Base-by-base conservation (phyloP, 768 basidiomycete species). In the Ramaria sp. region DNA sequence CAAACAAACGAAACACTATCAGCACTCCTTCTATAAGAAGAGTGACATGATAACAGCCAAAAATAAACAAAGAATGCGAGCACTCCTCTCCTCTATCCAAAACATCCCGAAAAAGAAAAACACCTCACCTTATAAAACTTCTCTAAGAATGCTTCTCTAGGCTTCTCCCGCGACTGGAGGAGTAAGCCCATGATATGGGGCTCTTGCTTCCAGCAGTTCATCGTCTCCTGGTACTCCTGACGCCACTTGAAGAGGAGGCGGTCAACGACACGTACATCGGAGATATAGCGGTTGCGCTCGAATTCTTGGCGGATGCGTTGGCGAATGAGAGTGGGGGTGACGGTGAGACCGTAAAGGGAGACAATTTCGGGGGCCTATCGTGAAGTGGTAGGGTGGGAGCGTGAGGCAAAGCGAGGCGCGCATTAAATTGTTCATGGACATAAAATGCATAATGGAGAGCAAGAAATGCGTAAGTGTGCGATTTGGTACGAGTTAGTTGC, bases 171-270 rank as follows among this genome's bases (percentile, higher is more conserved):
- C 7, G 73, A 70, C 57, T 76, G 66, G 56, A 89, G 67, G 48
- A 90, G 65, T 32, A 87, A 77, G 2, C 87, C 88, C 67, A 82
- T 68, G 28, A 92, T 71, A 63, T 92, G 88, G 57, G 89, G 85
- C 41, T 74, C 77, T 72, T 88, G 86, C 64, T 93, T 93, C 93
- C 93, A 97, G 62, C 78, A 79, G 65, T 97, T 97, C 75, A 96
- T 74, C 50, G 85, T 85, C 75, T 97, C 95, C 74, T 98, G 95
- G 64, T 82, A 89, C 61, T 97, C 92, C 70, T 82, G 85, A 59
- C 81, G 74, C 50, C 79, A 76, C 74, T 97, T 97, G 64, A 85
- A 76, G 38, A 96, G 64, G 61, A 97, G 74, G 43, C 95, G 71
- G 66, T 99, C 92, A 65, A 98, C 81, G 22, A 86, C 81, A 53